phyloP scores from a whole-genome alignment of 805 yeast genomes.

The Wickerhamomyces chaumierensis region DNA sequence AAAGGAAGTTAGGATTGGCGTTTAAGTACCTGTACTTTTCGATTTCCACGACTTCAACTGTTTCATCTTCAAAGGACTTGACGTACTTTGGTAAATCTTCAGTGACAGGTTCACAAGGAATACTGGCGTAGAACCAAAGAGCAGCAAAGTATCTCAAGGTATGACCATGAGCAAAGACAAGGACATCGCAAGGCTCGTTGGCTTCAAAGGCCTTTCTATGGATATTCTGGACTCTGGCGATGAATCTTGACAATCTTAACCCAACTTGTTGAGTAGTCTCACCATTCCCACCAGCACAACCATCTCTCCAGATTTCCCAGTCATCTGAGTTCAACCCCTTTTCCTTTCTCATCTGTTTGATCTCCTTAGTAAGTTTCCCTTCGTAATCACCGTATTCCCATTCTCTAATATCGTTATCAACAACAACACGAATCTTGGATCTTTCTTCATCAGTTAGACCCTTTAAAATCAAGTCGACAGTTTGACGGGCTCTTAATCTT shows the following conservation, averaged over 20 bases:
- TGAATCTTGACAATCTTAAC: conserved; percentile 59
- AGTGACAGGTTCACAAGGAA: conserved; percentile 16
- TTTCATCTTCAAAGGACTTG: conserved; percentile 15
- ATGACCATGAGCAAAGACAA: conserved; percentile 91
- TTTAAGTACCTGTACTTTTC: conserved; percentile 23
- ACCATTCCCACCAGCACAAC: conserved; percentile 94
- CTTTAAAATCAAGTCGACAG: conserved; percentile 54
- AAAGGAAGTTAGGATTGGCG: conserved; percentile 66
- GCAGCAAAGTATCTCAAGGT: conserved; percentile 82
- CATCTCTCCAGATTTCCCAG: conserved; percentile 87
- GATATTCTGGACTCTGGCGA: conserved; percentile 48
- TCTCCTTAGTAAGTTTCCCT: conserved; percentile 63
- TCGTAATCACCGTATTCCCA: conserved; percentile 98
- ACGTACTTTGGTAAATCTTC: conserved; percentile 14
- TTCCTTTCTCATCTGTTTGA: conserved; percentile 42
- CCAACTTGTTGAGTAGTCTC: conserved; percentile 61
- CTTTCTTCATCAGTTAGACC: conserved; percentile 31
- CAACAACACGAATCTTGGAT: conserved; percentile 30
- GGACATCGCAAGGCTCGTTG: conserved; percentile 52
- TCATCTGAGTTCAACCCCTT: conserved; percentile 42
- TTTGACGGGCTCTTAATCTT: conserved; percentile 65
- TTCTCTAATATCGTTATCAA: conserved; percentile 69
- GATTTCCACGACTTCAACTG: conserved; percentile 22
- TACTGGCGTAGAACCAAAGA: conserved; percentile 49
- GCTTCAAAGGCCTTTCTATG: conserved; percentile 44